A percentile compares a stretch with the other conserved stretches of the same genome.
Evolutionary conservation across 2,329 filamentous ascomycete genomes (phyloP).

Genomic region (Esteya vermicola): DNA sequence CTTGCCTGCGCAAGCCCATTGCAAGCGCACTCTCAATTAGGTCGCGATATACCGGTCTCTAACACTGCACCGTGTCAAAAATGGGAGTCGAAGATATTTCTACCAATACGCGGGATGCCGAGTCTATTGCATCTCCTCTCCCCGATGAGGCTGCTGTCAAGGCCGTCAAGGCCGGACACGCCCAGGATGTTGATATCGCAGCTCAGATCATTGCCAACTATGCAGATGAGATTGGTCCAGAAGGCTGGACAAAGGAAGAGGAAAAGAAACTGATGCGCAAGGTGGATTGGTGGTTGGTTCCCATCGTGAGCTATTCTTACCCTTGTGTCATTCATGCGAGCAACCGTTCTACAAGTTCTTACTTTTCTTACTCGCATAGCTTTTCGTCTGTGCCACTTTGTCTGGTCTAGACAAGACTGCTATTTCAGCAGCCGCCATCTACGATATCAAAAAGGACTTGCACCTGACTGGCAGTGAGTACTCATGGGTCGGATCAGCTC

Average conservation of each 20-base stretch:
- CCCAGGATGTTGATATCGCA: slow-evolving; percentile 14
- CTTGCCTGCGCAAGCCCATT: too few relatives aligned
- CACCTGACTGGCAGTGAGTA: slow-evolving; percentile 14
- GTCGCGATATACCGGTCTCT: too few relatives aligned
- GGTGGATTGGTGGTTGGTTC: slow-evolving; percentile 10
- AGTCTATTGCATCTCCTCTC: too few relatives aligned
- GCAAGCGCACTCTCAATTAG: too few relatives aligned
- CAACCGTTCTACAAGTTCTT: slow-evolving; percentile 5
- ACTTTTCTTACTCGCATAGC: background rate
- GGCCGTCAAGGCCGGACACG: slow-evolving; percentile 12
- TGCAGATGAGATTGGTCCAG: slow-evolving; percentile 7
- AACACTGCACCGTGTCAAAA: too few relatives aligned
- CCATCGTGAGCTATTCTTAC: slow-evolving; percentile 11
- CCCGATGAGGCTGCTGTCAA: slow-evolving; percentile 7
- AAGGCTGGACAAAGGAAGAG: slow-evolving; percentile 10
- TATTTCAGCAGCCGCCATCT: slow-evolving; percentile 14
- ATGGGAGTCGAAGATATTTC: too few relatives aligned
- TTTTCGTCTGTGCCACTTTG: slow-evolving; percentile 6
- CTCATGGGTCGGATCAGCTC: slow-evolving; percentile 12
- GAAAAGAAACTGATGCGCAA: slow-evolving; percentile 8
- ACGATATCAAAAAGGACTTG: slow-evolving; percentile 12
- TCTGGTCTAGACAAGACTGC: slow-evolving; percentile 12
- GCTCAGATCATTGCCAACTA: slow-evolving; percentile 13
- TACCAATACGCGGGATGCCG: too few relatives aligned
- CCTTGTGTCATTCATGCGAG: too few relatives aligned